Evolutionary conservation across 176 grass and related monocot genomes (phyloP).

Genomic region (Cenchrus fungigraminus): DNA sequence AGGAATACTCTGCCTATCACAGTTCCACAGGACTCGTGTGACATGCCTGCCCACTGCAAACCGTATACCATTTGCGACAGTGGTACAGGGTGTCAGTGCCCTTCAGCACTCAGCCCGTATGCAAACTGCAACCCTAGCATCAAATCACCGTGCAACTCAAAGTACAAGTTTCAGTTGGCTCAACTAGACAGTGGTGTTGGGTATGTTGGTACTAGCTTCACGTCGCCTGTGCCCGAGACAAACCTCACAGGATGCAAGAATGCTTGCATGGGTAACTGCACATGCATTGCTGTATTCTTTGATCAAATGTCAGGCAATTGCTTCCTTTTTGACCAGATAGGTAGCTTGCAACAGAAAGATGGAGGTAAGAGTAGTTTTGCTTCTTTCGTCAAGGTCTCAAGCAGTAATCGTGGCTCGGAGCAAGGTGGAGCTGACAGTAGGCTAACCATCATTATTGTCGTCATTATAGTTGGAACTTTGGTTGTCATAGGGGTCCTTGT

Average conservation of each 20-base stretch:
- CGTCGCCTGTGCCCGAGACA: constrained; percentile 46
- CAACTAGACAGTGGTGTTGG: constrained; percentile 68
- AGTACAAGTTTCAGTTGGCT: constrained; percentile 44
- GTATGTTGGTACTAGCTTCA: constrained; percentile 75
- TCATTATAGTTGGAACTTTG: constrained; percentile 59
- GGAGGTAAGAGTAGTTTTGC: constrained; percentile 31
- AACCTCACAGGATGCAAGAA: constrained; percentile 76
- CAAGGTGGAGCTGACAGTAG: constrained; percentile 41
- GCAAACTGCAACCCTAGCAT: constrained; percentile 60
- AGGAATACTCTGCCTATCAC: constrained; percentile 7
- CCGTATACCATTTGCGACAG: constrained; percentile 70
- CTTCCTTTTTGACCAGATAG: constrained; percentile 82
- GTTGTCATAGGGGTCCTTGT: constrained; percentile 63
- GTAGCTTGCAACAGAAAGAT: constrained; percentile 69
- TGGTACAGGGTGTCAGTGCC: constrained; percentile 78
- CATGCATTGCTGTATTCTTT: constrained; percentile 75
- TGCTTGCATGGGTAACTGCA: constrained; percentile 75
- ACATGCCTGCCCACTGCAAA: constrained; percentile 68
- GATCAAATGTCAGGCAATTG: constrained; percentile 60
- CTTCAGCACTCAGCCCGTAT: constrained; percentile 51
- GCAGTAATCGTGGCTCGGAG: constrained; percentile 8
- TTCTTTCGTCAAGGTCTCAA: constrained; percentile 76
- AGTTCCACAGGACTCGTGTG: constrained; percentile 65
- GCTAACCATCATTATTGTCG: constrained; percentile 52
- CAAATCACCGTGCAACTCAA: constrained; percentile 65